Evolutionary conservation across 768 basidiomycete species (phyloP), one percentile per base, ranked within the genome.

Genomic region (Clitopilus passeckerianus): DNA sequence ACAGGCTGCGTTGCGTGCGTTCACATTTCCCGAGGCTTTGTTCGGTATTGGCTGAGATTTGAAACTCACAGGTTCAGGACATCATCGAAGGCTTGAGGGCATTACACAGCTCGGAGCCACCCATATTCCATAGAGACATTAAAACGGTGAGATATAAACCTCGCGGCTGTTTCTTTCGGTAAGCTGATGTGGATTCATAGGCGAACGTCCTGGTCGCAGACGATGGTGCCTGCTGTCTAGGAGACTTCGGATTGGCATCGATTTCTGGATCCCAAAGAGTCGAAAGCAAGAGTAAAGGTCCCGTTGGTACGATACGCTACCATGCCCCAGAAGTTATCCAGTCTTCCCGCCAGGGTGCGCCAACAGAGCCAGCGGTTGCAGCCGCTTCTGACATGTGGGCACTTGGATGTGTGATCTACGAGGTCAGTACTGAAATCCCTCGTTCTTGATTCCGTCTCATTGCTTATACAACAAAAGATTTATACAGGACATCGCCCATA

Each of bases 81-180:
- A 68, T 76, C 33, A 73, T 72, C 1, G 69, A 58, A 14, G 78
- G 75, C 23, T 59, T 78, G 18, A 66, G 67, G 41, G 77, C 79
- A 54, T 60, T 79, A 33, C 78, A 79, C 54, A 61, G 57, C 16
- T 71, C 72, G 57, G 64, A 69, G 54, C 78, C 78, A 20, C 77
- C 74, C 5, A 68, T 79, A 18, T 65, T 72, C 22, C 78, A 79
- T 34, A 73, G 72, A 43, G 78, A 79, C 58, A 66, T 79, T 52
- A 77, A 77, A 65, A 71, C 74, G 6, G 77, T 77, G 63, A 44
- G 72, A 24, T n/a, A 22, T 5, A 23, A 35, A 44, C 27, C 10
- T 14, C 14, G 27, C 37, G 33, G 15, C 20, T 7, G 6, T 6
- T 18, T 54, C 22, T 34, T n/a, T 53, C 14, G 2, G 34, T 35